Evolutionary conservation across 2,329 filamentous ascomycete genomes (phyloP).

Genomic region (Fusarium euwallaceae): DNA sequence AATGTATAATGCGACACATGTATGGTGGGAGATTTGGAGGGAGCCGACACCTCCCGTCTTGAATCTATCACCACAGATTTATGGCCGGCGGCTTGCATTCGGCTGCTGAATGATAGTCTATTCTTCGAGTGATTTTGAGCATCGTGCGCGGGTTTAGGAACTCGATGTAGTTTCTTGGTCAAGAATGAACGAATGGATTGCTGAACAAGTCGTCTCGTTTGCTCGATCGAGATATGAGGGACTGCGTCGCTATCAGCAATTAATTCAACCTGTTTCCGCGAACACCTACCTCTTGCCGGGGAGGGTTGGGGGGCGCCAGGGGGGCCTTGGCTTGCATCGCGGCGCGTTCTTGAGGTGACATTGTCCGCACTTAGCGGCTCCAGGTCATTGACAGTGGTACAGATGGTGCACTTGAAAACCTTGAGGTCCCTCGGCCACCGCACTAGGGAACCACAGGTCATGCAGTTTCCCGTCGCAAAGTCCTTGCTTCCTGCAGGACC

Average conservation of each 20-base stretch:
- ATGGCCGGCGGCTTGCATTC: conserved; percentile 32
- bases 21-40: conserved; percentile 36
- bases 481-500: conserved; percentile 62
- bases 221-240: conserved; percentile 51
- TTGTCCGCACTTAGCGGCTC: conserved; percentile 43
- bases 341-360: conserved; percentile 37
- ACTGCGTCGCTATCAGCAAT: conserved; percentile 38
- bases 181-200: conserved; percentile 53
- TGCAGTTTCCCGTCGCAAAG: conserved; percentile 79
- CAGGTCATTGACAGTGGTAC: conserved; percentile 87
- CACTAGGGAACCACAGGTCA: conserved; percentile 86
- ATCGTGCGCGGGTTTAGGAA: conserved; percentile 30
- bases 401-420: conserved; percentile 86
- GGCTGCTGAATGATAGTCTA: conserved; percentile 39
- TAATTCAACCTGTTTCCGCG: background rate
- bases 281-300: conserved; percentile 34
- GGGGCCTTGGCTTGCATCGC: conserved; percentile 38
- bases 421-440: conserved; percentile 81
- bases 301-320: conserved; percentile 15
- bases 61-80: conserved; percentile 12
- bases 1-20: conserved; percentile 49
- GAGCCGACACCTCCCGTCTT: conserved; percentile 9
- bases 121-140: conserved; percentile 22
- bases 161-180: conserved; percentile 40
- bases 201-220: conserved; percentile 51